These are phyloP conservation scores for Mortierella sp. DNA, from an alignment of 371 early-diverging fungal species.

Conservation along the genomic window DNA sequence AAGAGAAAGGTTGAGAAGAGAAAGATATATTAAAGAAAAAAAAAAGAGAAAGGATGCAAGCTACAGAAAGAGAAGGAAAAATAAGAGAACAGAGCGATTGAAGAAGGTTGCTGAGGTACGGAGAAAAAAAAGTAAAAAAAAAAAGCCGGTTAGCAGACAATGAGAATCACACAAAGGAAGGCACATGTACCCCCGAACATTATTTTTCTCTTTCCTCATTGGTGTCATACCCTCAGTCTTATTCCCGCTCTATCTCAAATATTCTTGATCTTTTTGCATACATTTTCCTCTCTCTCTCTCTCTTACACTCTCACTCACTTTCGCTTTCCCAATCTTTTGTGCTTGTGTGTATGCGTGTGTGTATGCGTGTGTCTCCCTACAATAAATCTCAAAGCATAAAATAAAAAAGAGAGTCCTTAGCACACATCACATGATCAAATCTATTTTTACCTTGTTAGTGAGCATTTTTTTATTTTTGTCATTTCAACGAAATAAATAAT, in stretches of 20 bases:
- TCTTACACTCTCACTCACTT: background rate
- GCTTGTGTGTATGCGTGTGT: background rate
- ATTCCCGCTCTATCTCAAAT: too few relatives aligned
- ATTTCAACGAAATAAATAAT: background rate
- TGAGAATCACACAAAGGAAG: background rate
- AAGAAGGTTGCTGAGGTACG: background rate
- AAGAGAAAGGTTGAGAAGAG: background rate
- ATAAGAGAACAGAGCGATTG: background rate
- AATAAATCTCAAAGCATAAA: background rate
- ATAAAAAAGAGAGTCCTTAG: too few relatives aligned
- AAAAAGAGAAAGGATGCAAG: background rate
- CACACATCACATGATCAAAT: background rate
- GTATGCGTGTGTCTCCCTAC: background rate
- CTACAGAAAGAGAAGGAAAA: background rate
- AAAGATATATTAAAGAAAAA: background rate
- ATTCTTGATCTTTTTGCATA: too few relatives aligned
- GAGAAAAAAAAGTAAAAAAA: background rate
- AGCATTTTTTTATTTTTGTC: constrained; percentile 6
- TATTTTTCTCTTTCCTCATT: background rate
- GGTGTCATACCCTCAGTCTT: background rate
- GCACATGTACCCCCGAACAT: background rate
- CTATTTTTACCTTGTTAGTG: background rate
- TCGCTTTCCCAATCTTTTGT: background rate
- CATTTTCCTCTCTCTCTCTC: background rate
- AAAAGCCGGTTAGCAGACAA: background rate